Evolutionary conservation across 2,329 filamentous ascomycete genomes (phyloP).

Genomic region (Sclerotinia sclerotiorum): DNA sequence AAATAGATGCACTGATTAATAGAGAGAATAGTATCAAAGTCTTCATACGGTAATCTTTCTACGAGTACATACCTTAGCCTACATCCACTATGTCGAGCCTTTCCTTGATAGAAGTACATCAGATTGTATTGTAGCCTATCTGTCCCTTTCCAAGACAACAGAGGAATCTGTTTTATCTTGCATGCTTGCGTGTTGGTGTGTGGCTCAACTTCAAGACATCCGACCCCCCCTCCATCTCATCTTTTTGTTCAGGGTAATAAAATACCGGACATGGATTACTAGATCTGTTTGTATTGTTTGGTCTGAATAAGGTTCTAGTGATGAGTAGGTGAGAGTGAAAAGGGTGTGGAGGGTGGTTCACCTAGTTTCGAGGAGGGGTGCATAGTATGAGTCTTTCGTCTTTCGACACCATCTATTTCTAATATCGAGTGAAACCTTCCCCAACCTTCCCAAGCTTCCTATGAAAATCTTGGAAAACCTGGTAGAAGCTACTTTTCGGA

Average conservation of each 20-base stretch:
- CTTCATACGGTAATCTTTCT: neutral
- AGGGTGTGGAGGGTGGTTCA: conserved; percentile 19
- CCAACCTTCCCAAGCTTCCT: conserved; percentile 12
- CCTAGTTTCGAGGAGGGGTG: neutral
- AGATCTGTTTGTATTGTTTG: neutral
- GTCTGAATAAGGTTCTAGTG: conserved; percentile 3
- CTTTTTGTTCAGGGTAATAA: conserved; percentile 1
- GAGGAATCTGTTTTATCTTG: neutral
- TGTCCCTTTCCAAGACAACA: neutral
- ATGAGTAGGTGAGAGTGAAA: neutral
- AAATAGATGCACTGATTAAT: neutral
- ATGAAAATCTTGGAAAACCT: conserved; percentile 20
- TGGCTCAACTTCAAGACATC: conserved; percentile 22
- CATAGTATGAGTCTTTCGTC: conserved; percentile 17
- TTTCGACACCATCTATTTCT: neutral
- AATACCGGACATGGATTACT: conserved; percentile 20
- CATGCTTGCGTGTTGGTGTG: conserved; percentile 13
- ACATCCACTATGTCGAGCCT: neutral
- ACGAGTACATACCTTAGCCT: neutral
- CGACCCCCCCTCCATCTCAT: conserved; percentile 13
- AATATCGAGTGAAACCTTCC: conserved; percentile 17
- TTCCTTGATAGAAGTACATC: neutral
- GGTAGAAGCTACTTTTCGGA: conserved; percentile 4
- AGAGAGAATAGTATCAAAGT: neutral
- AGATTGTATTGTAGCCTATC: neutral